Conservation (phyloP, 768 basidiomycete genomes). For the Chalciporus chontae region DNA sequence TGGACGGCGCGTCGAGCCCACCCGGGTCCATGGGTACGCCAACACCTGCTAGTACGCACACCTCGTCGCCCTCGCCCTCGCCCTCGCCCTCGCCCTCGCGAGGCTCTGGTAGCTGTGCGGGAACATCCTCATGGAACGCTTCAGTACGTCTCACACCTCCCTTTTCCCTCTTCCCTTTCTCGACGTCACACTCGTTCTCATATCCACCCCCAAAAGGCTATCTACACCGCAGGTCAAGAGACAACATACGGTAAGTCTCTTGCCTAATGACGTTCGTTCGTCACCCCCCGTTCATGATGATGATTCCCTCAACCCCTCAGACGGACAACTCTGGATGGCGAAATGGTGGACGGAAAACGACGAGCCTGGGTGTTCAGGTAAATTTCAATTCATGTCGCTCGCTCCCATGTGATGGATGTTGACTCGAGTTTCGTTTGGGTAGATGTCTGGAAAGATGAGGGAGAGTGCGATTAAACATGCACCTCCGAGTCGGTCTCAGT, state of each 20-base stretch:
- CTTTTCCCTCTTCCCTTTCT: constrained; percentile 19
- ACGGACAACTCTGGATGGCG: constrained; percentile 48
- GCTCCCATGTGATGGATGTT: neutral
- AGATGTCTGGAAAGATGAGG: constrained; percentile 35
- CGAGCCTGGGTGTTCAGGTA: constrained; percentile 26
- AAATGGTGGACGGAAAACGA: constrained; percentile 49
- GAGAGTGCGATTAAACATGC: constrained; percentile 28
- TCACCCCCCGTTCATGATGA: neutral
- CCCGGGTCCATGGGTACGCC: neutral
- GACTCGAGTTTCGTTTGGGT: constrained; percentile 12
- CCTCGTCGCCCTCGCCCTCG: too few species aligned
- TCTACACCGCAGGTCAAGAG: constrained; percentile 37
- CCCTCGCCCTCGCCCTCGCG: neutral
- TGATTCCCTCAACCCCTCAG: constrained; percentile 11
- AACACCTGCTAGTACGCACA: constrained; percentile 19
- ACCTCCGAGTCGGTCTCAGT: neutral
- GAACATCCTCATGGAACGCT: constrained; percentile 41
- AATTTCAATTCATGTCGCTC: too few species aligned
- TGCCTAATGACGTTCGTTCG: neutral
- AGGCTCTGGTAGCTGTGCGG: constrained; percentile 36
- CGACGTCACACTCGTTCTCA: neutral
- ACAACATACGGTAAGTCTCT: constrained; percentile 38
- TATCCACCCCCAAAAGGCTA: constrained; percentile 11
- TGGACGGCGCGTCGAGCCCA: constrained; percentile 35
- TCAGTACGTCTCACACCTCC: constrained; percentile 17